phyloP scores from a whole-genome alignment of 2,329 filamentous ascomycete species.

The Berkeleyomyces rouxiae region DNA sequence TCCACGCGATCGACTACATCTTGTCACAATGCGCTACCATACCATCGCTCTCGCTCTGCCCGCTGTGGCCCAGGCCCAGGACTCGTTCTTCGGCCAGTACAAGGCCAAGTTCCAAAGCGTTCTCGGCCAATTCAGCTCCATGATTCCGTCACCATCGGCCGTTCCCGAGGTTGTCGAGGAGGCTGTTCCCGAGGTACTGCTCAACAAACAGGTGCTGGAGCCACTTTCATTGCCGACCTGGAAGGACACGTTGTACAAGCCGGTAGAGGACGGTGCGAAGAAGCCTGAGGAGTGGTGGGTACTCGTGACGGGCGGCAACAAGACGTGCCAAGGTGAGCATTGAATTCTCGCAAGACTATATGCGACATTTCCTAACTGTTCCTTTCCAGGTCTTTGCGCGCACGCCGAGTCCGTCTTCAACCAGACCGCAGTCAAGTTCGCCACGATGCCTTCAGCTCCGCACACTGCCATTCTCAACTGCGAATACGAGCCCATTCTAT shows the following conservation, averaged over 20 bases:
- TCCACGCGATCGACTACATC: conserved; percentile 4
- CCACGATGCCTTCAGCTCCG: conserved; percentile 41
- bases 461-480: conserved; percentile 57
- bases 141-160: conserved; percentile 27
- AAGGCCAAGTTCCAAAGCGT: conserved; percentile 48
- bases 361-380: neutral
- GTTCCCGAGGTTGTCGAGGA: conserved; percentile 31
- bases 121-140: conserved; percentile 35
- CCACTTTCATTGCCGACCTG: conserved; percentile 51
- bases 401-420: conserved; percentile 49
- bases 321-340: conserved; percentile 51
- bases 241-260: conserved; percentile 48
- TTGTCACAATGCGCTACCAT: conserved; percentile 40
- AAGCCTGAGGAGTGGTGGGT: conserved; percentile 63
- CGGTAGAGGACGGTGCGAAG: conserved; percentile 40
- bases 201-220: conserved; percentile 26
- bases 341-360: neutral
- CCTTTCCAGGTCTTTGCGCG: conserved; percentile 41
- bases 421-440: conserved; percentile 47
- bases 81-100: conserved; percentile 37
- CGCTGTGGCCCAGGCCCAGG: conserved; percentile 36
- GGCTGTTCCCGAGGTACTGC: conserved; percentile 22
- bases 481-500: conserved; percentile 56
- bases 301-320: conserved; percentile 59
- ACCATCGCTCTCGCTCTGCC: conserved; percentile 37